phyloP scores from a whole-genome alignment of 257 asterid genomes.

The Verbena officinalis region DNA sequence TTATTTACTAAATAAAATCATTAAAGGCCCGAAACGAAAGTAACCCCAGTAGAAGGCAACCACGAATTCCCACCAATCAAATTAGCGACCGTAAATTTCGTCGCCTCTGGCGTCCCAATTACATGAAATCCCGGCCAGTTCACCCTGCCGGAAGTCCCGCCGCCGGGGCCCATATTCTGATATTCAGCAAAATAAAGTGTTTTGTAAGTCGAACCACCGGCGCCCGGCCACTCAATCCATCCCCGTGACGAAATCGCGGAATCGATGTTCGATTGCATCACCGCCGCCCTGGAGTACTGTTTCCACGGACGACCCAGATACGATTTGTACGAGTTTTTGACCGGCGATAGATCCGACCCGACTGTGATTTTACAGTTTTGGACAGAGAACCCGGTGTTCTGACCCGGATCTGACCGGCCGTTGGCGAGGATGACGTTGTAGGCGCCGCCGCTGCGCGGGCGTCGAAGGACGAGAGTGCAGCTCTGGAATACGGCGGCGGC shows the following conservation, averaged over 20 bases:
- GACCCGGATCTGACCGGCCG: slow-evolving; percentile 69
- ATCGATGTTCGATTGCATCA: slow-evolving; percentile 65
- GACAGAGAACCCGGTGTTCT: slow-evolving; percentile 69
- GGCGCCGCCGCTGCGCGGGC: slow-evolving; percentile 25
- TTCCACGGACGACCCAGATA: slow-evolving; percentile 77
- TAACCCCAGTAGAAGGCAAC: slow-evolving; percentile 79
- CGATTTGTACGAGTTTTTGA: slow-evolving; percentile 31
- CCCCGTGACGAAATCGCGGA: slow-evolving; percentile 50
- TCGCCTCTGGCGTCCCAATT: slow-evolving; percentile 51
- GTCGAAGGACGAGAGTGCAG: slow-evolving; percentile 24
- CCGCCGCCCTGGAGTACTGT: slow-evolving; percentile 53
- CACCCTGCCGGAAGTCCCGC: slow-evolving; percentile 51
- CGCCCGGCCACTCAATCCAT: slow-evolving; percentile 76
- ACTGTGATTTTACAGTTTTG: slow-evolving; percentile 52
- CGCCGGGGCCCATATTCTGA: slow-evolving; percentile 53
- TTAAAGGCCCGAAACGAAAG: slow-evolving; percentile 54
- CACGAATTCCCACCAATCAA: slow-evolving; percentile 65
- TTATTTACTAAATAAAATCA: background rate
- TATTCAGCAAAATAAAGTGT: slow-evolving; percentile 62
- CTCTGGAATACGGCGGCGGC: slow-evolving; percentile 55
- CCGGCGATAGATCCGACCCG: slow-evolving; percentile 45
- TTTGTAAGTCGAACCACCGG: slow-evolving; percentile 33
- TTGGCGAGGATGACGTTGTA: slow-evolving; percentile 63
- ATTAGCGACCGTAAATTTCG: slow-evolving; percentile 48
- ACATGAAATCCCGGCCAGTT: slow-evolving; percentile 57